phyloP scores from a whole-genome alignment of 2,329 filamentous ascomycete species.

The Camptophora hylomeconis region DNA sequence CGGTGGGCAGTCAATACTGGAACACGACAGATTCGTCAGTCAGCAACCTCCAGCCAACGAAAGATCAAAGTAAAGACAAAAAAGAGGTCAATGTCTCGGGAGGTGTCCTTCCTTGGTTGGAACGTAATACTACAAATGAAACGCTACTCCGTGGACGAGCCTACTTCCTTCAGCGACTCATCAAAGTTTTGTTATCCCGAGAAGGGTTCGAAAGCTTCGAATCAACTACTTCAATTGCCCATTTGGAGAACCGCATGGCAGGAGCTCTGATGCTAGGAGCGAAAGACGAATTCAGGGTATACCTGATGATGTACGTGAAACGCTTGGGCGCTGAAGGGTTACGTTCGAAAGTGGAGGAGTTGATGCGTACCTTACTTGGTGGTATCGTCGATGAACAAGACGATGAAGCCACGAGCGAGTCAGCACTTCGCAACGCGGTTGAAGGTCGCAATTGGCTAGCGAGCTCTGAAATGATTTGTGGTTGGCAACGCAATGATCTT shows the following conservation, averaged over 20 bases:
- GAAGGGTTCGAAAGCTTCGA: slow-evolving; percentile 92
- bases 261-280: slow-evolving; percentile 74
- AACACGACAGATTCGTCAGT: slow-evolving; percentile 90
- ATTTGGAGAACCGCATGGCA: slow-evolving; percentile 87
- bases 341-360: slow-evolving; percentile 80
- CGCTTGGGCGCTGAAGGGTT: slow-evolving; percentile 81
- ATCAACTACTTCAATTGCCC: slow-evolving; percentile 78
- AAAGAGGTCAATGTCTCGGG: slow-evolving; percentile 58
- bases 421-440: slow-evolving; percentile 32
- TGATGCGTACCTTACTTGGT: slow-evolving; percentile 69
- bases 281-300: slow-evolving; percentile 83
- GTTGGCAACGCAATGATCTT: slow-evolving; percentile 79
- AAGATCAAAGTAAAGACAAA: slow-evolving; percentile 44
- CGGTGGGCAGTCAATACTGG: slow-evolving; percentile 96
- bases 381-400: slow-evolving; percentile 43
- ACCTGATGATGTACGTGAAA: slow-evolving; percentile 97
- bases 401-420: slow-evolving; percentile 35
- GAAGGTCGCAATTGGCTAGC: slow-evolving; percentile 51
- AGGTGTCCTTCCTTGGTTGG: slow-evolving; percentile 83
- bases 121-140: slow-evolving; percentile 89
- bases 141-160: slow-evolving; percentile 82
- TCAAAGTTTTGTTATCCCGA: slow-evolving; percentile 75
- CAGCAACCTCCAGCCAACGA: slow-evolving; percentile 54
- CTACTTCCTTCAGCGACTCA: slow-evolving; percentile 78
- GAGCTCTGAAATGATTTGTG: slow-evolving; percentile 62